Percentiles rank a stretch among this genome's conserved stretches.
Conservation (phyloP, 192 early-diverging fungal genomes). For the Gonapodya sp. region DNA sequence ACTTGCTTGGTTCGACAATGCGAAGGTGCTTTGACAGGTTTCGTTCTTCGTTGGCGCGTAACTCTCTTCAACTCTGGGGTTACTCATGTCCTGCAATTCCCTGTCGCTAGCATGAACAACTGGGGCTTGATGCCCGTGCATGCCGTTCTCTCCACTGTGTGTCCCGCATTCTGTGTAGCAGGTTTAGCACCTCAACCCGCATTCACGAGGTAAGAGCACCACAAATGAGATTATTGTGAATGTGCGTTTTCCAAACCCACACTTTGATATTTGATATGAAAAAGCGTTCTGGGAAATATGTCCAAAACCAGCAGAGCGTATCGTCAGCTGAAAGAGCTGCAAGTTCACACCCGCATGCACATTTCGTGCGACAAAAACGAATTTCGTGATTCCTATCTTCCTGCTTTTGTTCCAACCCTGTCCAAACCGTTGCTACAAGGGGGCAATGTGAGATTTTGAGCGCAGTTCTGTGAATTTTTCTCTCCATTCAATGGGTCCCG, state of each 20-base stretch:
- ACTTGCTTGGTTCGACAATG: constrained; percentile 19
- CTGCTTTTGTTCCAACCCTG: constrained; percentile 46
- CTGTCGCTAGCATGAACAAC: constrained; percentile 70
- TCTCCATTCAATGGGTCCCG: constrained; percentile 16
- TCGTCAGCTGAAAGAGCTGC: constrained; percentile 71
- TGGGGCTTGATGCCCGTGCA: constrained; percentile 90
- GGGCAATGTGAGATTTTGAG: constrained; percentile 17
- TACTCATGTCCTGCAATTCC: constrained; percentile 13
- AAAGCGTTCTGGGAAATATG: constrained; percentile 82
- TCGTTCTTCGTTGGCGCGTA: constrained; percentile 52
- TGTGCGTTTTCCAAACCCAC: constrained; percentile 2
- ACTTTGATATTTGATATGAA: constrained; percentile 26
- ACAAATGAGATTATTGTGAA: too few relatives aligned
- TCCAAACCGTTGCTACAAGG: constrained; percentile 39
- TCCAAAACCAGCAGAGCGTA: constrained; percentile 64
- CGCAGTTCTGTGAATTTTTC: constrained; percentile 19
- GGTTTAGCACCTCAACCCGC: constrained; percentile 33
- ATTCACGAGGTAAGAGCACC: constrained; percentile 28
- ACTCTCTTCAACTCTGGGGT: constrained; percentile 5
- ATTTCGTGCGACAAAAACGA: constrained; percentile 77
- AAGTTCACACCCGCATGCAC: constrained; percentile 72
- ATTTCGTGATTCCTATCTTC: constrained; percentile 77
- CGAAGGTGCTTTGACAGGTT: constrained; percentile 70
- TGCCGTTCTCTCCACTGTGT: constrained; percentile 69
- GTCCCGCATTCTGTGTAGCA: constrained; percentile 71